These are phyloP conservation scores for Chalara sp. DNA, from an alignment of 2,329 filamentous ascomycete genomes.

Conservation along the genomic window DNA sequence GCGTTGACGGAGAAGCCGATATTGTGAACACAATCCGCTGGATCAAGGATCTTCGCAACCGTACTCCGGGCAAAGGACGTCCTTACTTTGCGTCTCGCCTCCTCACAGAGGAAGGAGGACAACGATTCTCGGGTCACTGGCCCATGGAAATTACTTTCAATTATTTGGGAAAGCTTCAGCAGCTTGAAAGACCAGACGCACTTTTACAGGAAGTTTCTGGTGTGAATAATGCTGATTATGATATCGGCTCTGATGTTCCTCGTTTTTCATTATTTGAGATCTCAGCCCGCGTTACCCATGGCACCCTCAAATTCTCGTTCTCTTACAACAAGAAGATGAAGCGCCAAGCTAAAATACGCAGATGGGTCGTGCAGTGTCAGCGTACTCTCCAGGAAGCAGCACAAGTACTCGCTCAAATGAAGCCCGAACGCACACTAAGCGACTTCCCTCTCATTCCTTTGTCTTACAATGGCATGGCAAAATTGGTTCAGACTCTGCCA, in stretches of 20 bases:
- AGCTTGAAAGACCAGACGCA: conserved; percentile 33
- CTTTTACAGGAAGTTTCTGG: conserved; percentile 14
- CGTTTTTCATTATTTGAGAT: conserved; percentile 12
- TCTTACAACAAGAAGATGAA: too few relatives aligned
- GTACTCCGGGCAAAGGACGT: conserved; percentile 29
- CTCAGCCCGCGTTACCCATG: conserved; percentile 4
- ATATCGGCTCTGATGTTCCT: conserved; percentile 27
- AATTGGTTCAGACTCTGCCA: too few relatives aligned
- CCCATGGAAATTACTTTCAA: conserved; percentile 40
- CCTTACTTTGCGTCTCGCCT: conserved; percentile 32
- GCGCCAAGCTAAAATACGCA: too few relatives aligned
- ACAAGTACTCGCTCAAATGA: too few relatives aligned
- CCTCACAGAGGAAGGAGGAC: conserved; percentile 23
- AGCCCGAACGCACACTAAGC: too few relatives aligned
- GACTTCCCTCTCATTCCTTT: too few relatives aligned
- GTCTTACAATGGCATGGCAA: too few relatives aligned
- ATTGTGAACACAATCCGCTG: conserved; percentile 12
- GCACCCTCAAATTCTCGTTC: not conserved
- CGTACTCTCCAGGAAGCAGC: too few relatives aligned
- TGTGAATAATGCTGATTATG: not conserved
- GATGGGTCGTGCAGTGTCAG: too few relatives aligned
- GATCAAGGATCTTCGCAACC: conserved; percentile 31
- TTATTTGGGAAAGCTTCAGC: conserved; percentile 39
- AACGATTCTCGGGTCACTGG: conserved; percentile 21
- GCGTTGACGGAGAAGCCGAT: not conserved